Evolutionary conservation across 768 basidiomycete species (phyloP), one percentile per base, ranked within the genome.

Genomic region (Tylopilus subfusipes): DNA sequence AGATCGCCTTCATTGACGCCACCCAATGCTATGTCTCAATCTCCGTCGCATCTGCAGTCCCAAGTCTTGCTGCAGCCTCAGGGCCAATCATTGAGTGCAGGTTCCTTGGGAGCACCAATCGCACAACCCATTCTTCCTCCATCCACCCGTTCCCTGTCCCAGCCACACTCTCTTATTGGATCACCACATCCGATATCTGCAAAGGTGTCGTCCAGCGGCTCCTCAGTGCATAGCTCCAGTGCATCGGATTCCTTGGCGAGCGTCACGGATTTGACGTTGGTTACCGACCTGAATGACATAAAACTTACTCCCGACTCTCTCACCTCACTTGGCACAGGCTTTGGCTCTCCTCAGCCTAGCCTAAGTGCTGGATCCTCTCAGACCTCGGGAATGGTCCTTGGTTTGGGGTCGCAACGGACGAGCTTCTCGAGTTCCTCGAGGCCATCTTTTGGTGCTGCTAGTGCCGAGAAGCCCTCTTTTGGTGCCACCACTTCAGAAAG

Each of bases 281-380:
- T 59, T 4, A 67, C 66, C 36, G 66, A 67, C 14, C 55, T 67
- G 31, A 59, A 57, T 36, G 67, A 68, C 27, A 29, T 59, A 36
- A 64, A 60, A 40, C 57, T 55, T 21, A 57, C 67, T 13, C 59
- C 68, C 14, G 67, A 70, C 19, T 56, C 66, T n/a, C 42, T 68
- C 42, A 49, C 58, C 10, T 70, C 71, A 18, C 48, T 68, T 31
- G 51, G 59, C 13, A 61, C 67, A 3, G 62, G 42, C 43, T 68
- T 66, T 42, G 61, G 69, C 33, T 69, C 68, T 16, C 60, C 59
- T 1, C 55, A 49, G 42, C 67, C 65, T 25, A 71, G 53, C 25
- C 16, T 69, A 24, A 70, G 70, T 33, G 61, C 63, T 0, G 55
- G 54, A 16, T 71, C 68, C 24, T 69, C 70, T 34, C 68, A 69